Percentiles rank a stretch among this genome's conserved stretches.
Conservation (phyloP, 495 filamentous ascomycete genomes). For the Penicillium paxilli region DNA sequence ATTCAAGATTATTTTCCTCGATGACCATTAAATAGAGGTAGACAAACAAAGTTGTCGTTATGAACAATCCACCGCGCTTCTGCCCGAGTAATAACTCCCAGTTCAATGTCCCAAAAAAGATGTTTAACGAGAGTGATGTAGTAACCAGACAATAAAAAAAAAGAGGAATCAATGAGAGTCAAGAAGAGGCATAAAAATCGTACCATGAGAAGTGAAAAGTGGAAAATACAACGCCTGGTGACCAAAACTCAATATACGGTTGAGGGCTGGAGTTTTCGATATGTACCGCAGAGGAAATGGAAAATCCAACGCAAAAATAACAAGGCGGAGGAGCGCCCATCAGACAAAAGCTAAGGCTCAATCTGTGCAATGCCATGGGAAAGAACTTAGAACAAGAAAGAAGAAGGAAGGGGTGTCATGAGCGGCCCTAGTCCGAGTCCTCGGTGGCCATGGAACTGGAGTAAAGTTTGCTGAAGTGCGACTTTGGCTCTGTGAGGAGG, state of each 20-base stretch:
- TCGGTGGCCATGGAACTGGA: conserved; percentile 26
- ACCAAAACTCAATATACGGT: conserved; percentile 14
- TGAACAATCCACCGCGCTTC: conserved; percentile 12
- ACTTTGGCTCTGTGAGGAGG: conserved; percentile 29
- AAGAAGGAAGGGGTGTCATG: neutral
- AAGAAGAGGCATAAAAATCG: conserved; percentile 15
- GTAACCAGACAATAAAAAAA: conserved; percentile 2
- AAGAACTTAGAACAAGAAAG: conserved; percentile 1
- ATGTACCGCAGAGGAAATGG: conserved; percentile 22
- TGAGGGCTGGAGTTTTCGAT: conserved; percentile 17
- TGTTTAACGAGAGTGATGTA: conserved; percentile 12
- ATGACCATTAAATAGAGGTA: conserved; percentile 12
- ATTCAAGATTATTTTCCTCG: conserved; percentile 6
- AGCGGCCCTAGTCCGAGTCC: conserved; percentile 17
- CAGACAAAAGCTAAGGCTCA: conserved; percentile 4
- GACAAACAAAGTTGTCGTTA: conserved; percentile 1
- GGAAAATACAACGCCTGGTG: conserved; percentile 13
- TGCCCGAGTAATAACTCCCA: neutral
- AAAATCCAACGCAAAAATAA: conserved; percentile 8
- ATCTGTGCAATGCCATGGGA: conserved; percentile 16
- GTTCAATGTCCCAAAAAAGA: neutral
- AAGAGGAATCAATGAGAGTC: conserved; percentile 15
- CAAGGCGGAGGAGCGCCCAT: conserved; percentile 1
- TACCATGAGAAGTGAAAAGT: conserved; percentile 1
- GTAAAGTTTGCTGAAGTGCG: conserved; percentile 35